phyloP scores from a whole-genome alignment of 345 rosid species.

The Brassica incana region DNA sequence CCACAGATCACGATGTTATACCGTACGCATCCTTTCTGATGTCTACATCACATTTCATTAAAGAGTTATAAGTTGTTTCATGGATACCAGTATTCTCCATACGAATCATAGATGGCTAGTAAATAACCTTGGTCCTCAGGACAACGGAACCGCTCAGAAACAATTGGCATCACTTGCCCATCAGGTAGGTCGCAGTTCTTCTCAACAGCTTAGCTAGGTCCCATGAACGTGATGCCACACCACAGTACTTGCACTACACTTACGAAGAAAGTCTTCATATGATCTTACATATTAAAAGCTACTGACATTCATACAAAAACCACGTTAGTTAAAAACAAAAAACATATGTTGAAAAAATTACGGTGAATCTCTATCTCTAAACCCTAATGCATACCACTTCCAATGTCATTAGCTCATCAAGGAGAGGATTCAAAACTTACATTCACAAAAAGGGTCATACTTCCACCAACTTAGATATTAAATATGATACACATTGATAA shows the following conservation, averaged over 20 bases:
- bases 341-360: neutral
- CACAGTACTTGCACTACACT: conserved; percentile 38
- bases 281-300: conserved; percentile 29
- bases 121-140: neutral
- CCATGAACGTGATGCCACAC: conserved; percentile 42
- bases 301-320: conserved; percentile 18
- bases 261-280: conserved; percentile 27
- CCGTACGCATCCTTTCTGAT: neutral
- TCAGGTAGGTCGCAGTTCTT: too few species aligned
- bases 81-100: neutral
- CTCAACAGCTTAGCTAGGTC: conserved; percentile 20
- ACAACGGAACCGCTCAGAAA: neutral
- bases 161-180: neutral
- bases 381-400: neutral
- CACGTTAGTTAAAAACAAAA: conserved; percentile 12
- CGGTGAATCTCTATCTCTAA: neutral
- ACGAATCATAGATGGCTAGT: neutral
- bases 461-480: neutral
- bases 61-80: neutral
- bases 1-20: neutral
- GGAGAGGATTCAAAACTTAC: neutral
- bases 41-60: neutral
- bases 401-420: neutral
- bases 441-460: neutral
- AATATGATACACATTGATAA: conserved; percentile 25